These are phyloP conservation scores for Aspergillus tamarii DNA, from an alignment of 2,329 filamentous ascomycete genomes.

Conservation along the genomic window DNA sequence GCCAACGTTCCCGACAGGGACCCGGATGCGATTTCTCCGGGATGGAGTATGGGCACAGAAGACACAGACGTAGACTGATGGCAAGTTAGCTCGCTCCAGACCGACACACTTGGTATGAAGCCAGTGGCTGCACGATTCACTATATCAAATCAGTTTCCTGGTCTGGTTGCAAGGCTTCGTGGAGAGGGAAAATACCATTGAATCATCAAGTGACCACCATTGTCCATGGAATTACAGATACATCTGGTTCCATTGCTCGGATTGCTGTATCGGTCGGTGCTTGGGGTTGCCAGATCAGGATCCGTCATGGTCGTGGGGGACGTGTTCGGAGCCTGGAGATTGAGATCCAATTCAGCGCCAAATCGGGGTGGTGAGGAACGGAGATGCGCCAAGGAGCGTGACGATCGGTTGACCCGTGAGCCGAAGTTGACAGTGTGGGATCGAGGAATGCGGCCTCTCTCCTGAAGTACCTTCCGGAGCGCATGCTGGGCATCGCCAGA, in stretches of 20 bases:
- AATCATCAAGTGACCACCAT: constrained; percentile 60
- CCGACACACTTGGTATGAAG: constrained; percentile 63
- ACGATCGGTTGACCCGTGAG: constrained; percentile 32
- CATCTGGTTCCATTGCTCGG: constrained; percentile 60
- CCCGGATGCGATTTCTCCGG: constrained; percentile 39
- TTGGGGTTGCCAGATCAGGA: constrained; percentile 55
- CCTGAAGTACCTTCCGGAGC: constrained; percentile 49
- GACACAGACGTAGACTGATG: constrained; percentile 54
- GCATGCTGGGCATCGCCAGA: constrained; percentile 51
- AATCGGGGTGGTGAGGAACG: constrained; percentile 50
- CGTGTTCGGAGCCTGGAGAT: constrained; percentile 43
- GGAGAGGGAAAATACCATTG: constrained; percentile 54
- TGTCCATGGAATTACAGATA: constrained; percentile 59
- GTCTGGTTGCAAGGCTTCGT: neutral
- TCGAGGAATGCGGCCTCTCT: constrained; percentile 30
- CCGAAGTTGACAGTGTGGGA: constrained; percentile 35
- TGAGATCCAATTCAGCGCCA: constrained; percentile 40
- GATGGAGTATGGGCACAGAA: constrained; percentile 53
- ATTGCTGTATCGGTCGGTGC: constrained; percentile 56
- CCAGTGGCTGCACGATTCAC: constrained; percentile 66
- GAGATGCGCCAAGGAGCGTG: constrained; percentile 39
- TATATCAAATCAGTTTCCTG: constrained; percentile 22
- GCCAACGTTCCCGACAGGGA: constrained; percentile 33
- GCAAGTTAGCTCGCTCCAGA: constrained; percentile 51
- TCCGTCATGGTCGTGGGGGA: constrained; percentile 57